Base-by-base conservation (phyloP, 2,329 filamentous ascomycete genomes). In the Xylaria sp. region DNA sequence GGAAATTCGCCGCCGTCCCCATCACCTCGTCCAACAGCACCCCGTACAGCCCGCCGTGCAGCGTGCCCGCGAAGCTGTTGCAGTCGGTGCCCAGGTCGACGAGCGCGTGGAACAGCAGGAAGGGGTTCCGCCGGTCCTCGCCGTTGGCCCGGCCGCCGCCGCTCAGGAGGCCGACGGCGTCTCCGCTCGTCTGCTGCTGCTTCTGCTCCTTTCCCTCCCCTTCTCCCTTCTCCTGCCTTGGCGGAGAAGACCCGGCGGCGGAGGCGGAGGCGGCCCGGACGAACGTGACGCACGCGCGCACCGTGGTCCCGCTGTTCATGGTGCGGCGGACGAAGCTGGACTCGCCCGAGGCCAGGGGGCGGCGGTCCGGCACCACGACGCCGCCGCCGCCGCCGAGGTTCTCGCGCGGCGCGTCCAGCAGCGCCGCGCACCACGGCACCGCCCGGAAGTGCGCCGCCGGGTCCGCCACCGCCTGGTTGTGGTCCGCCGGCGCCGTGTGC, bases 1-100 rank as follows among this genome's bases (percentile, higher is more conserved):
- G 66, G 9, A 60, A 40, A 40, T 66, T 67, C 20, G 64, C 66
- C 37, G 63, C 64, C n/a, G 63, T 69, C 5, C 66, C 66, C 64
- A 69, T 68, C 21, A 69, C 63, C 54, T 70, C 66, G 56, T 69
- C 66, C 52, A 70, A 52, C 9, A 69, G 57, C 9, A 70, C 60
- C 2, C 54, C 62, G 56, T 61, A 64, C 34, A 68, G 48, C 0
- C 68, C 66, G 20, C 68, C 66, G 59, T 70, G 66, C 56, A 63
- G 60, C 1, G 61, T 66, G 38, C 62, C 59, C 38, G 57, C 60
- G 56, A 60, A 68, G 45, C 65, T 63, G 53, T 63, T 61, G 11
- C 59, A 46, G 48, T 65, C 63, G 20, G 39, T 52, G 24, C 63
- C 62, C 11, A 69, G 43, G 48, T 69, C 65, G 16, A 60, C 45